Evolutionary conservation across 2,329 filamentous ascomycete genomes (phyloP), one percentile per base, ranked within the genome.

Genomic region (Trichoderma pleuroti): DNA sequence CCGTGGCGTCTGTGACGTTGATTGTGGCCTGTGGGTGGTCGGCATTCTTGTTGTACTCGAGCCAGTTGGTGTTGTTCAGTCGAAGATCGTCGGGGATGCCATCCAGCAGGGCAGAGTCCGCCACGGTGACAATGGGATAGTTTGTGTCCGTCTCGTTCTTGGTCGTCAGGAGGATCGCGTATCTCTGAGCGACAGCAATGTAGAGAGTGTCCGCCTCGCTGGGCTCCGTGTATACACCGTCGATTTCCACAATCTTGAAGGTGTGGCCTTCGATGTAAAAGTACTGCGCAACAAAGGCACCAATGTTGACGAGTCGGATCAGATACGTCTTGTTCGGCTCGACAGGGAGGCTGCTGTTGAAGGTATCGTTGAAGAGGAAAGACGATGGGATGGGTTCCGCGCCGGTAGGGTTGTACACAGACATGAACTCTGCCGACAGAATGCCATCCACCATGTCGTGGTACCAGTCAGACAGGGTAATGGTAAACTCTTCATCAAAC

Each of bases 401-500:
- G 11, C 87, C 87, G n/a, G 81, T 82, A 7, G 82, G 83, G 63
- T 86, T 86, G 70, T 34, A 70, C 11, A 70, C 42, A 11, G 68
- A 70, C 68, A 70, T 81, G 76, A 52, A 81, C 73, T 76, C 76
- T 0, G 82, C 80, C 18, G 42, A 46, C 30, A 70, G 18, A 16
- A 56, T 52, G 16, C 46, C 46, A 52, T 70, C 68, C 81, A 88
- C 87, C 74, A 88, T 80, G 26, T 85, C 80, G 71, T 90, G 87
- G 74, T 90, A 89, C 87, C 88, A 90, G 74, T 90, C 87, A 2
- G 85, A 86, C 39, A 89, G 74, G 0, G 86, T 88, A n/a, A 90
- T 72, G 0, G 85, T 80, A n/a, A 86, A 76, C 75, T 89, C 86
- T 39, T 86, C 84, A 56, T 89, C 86, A 70, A 84, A 85, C 49